Percentiles rank a stretch among this genome's conserved stretches.
Conservation (phyloP, 148 eudicot genomes). For the Arbutus unedo region DNA sequence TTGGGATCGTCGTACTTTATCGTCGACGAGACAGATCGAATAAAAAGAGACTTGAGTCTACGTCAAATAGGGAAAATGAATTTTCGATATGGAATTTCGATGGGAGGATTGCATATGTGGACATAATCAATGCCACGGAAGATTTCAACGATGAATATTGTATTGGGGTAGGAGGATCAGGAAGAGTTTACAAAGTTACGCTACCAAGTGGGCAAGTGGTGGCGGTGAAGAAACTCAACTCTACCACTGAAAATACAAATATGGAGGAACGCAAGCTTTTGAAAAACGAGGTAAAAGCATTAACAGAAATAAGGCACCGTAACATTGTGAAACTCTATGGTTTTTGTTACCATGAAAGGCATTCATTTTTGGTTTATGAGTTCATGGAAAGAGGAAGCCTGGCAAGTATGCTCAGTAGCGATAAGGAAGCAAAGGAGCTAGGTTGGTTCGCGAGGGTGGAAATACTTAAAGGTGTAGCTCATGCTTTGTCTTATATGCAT, state of each 20-base stretch:
- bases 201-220: constrained; percentile 24
- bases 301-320: constrained; percentile 3
- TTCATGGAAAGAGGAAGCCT: constrained; percentile 12
- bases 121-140: constrained; percentile 27
- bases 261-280: neutral
- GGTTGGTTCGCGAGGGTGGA: constrained; percentile 6
- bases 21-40: neutral
- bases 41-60: neutral
- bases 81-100: constrained; percentile 19
- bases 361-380: constrained; percentile 10
- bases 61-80: neutral
- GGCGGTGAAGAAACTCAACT: constrained; percentile 22
- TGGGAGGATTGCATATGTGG: constrained; percentile 22
- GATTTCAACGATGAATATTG: constrained; percentile 22
- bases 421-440: constrained; percentile 6
- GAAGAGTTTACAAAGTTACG: constrained; percentile 29
- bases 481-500: constrained; percentile 13
- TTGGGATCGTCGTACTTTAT: constrained; percentile 2
- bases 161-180: constrained; percentile 11
- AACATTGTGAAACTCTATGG: constrained; percentile 12
- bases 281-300: constrained; percentile 10
- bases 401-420: neutral
- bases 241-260: constrained; percentile 1
- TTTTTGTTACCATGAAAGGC: neutral
- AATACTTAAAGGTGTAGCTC: neutral